A percentile compares a stretch with the other conserved stretches of the same genome.
These are phyloP conservation scores for Clitocybe nebularis DNA, from an alignment of 1,284 basidiomycete species.

Conservation along the genomic window DNA sequence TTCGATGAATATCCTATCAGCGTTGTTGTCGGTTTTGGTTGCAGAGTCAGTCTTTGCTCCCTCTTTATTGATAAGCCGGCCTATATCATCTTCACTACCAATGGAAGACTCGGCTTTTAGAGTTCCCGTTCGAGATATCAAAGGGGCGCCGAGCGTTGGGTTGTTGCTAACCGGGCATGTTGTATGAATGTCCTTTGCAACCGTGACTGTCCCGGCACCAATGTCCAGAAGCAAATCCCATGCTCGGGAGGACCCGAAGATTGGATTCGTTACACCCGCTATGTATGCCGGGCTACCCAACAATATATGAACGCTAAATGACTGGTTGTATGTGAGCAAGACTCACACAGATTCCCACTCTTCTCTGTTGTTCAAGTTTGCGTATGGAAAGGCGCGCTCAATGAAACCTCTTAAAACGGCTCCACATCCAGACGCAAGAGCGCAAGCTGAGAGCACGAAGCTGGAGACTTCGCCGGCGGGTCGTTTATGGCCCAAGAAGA, in stretches of 20 bases:
- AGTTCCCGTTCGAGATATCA: conserved; percentile 52
- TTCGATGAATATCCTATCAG: conserved; percentile 87
- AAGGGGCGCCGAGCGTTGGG: conserved; percentile 37
- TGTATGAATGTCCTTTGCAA: conserved; percentile 77
- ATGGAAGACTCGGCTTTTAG: conserved; percentile 58
- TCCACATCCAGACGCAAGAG: conserved; percentile 88
- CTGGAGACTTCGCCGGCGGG: conserved; percentile 86
- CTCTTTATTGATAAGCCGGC: conserved; percentile 33
- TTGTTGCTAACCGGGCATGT: conserved; percentile 48
- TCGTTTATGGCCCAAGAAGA: conserved; percentile 87
- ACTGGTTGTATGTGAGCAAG: too few species aligned
- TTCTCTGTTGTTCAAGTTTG: conserved; percentile 84
- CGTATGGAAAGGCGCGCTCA: conserved; percentile 90
- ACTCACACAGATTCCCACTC: conserved; percentile 86
- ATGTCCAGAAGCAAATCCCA: conserved; percentile 96
- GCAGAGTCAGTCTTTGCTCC: conserved; percentile 43
- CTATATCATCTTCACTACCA: conserved; percentile 60
- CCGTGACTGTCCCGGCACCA: conserved; percentile 78
- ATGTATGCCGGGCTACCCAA: conserved; percentile 87
- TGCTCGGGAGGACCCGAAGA: conserved; percentile 80
- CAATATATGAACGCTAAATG: too few species aligned
- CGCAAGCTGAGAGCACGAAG: conserved; percentile 91
- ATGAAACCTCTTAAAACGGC: conserved; percentile 81
- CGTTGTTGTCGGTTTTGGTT: conserved; percentile 56
- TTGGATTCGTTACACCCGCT: conserved; percentile 94